Evolutionary conservation across 192 early-diverging fungal species (phyloP), one percentile per base, ranked within the genome.

Genomic region (Linnemannia hyalina): DNA sequence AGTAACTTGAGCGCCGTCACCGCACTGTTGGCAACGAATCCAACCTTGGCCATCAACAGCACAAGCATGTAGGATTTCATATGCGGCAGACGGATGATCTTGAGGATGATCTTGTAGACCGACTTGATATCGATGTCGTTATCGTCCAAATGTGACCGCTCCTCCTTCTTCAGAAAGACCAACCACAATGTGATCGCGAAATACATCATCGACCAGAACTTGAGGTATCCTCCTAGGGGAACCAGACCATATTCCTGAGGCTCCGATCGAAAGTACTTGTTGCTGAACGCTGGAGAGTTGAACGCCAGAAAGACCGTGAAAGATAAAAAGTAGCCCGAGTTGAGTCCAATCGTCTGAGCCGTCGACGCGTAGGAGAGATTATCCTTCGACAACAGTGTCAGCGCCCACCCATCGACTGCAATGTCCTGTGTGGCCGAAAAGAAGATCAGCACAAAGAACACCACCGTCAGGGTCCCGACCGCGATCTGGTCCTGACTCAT

Each of bases 301-400:
- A 99, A 92, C 0, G 98, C 98, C 82, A 99, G 88, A 85, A 99
- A 98, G 7, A 99, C 95, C 0, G 98, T 99, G 86, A 99, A 99
- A 35, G 95, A 97, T 54, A 99, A 73, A 78, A 99, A 99, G 81
- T 96, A 99, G 6, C 98, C 97, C 52, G 94, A 93, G 89, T 98
- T 99, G 38, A 99, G 88, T 20, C 98, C 98, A 76, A 99, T 96
- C 8, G 98, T 99, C 78, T 99, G 98, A 42, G 97, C 97, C 1
- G 96, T 96, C 42, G 95, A 97, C 3, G 97, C 97, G 89, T 97
- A 97, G 13, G 95, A 96, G 77, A 99, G 90, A 87, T 96, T 97
- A 65, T 98, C 96, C 85, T 98, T 96, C 1, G 95, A 95, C 68
- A 99, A 90, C 29, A 99, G 88, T 2, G 96, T 97, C 54, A 99